Evolutionary conservation across 306 rosid genomes (phyloP).

Genomic region (Prunus davidiana): DNA sequence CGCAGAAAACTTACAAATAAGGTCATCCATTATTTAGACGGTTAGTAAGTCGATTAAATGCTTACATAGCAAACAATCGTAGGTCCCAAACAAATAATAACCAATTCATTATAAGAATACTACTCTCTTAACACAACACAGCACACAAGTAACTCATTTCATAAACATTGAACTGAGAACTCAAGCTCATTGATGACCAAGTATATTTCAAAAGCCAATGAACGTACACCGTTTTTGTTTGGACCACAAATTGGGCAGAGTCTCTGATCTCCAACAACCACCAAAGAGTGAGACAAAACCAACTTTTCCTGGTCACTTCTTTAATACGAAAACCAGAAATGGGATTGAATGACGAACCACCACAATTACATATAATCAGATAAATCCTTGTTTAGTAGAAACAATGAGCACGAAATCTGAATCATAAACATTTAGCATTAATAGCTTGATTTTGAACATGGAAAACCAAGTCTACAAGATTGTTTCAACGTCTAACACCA

Average conservation of each 20-base stretch:
- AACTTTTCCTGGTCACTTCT: background rate
- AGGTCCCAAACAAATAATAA: too few relatives aligned
- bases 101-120: too few relatives aligned
- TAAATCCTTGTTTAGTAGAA: background rate
- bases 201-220: too few relatives aligned
- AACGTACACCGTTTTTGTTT: too few relatives aligned
- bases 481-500: conserved; percentile 16
- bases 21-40: too few relatives aligned
- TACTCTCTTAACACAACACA: too few relatives aligned
- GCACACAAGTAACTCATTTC: too few relatives aligned
- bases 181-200: background rate
- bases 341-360: background rate
- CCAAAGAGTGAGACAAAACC: background rate
- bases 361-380: background rate
- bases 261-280: background rate
- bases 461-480: conserved; percentile 17
- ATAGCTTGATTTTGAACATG: conserved; percentile 10
- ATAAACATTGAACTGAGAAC: background rate
- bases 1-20: too few relatives aligned
- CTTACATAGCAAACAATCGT: too few relatives aligned
- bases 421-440: conserved; percentile 20
- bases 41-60: too few relatives aligned
- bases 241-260: too few relatives aligned
- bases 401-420: background rate
- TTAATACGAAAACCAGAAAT: background rate